Evolutionary conservation across 495 filamentous ascomycete genomes (phyloP).

Genomic region (Penicillium argentinense): DNA sequence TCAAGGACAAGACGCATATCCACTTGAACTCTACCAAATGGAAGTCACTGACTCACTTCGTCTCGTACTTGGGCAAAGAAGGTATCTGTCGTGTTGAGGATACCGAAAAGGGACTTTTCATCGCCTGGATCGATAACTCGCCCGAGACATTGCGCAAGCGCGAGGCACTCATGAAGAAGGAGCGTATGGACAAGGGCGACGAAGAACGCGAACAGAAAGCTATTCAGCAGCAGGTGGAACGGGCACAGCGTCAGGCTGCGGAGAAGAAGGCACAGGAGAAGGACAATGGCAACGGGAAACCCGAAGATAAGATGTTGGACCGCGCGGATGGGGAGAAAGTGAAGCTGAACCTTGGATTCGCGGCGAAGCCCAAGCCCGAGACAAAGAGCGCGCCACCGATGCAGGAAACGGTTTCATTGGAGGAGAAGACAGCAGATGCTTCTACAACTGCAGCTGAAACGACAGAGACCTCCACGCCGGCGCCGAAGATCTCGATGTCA

Average conservation of each 20-base stretch:
- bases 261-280: slow-evolving; percentile 47
- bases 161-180: slow-evolving; percentile 79
- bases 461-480: slow-evolving; percentile 16
- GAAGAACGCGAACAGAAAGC: slow-evolving; percentile 82
- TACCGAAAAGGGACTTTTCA: slow-evolving; percentile 77
- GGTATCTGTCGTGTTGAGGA: slow-evolving; percentile 86
- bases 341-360: slow-evolving; percentile 67
- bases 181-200: slow-evolving; percentile 82
- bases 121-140: slow-evolving; percentile 88
- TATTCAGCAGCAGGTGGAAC: slow-evolving; percentile 75
- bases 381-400: slow-evolving; percentile 29
- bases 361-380: slow-evolving; percentile 34
- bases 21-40: slow-evolving; percentile 94
- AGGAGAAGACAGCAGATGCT: slow-evolving; percentile 16
- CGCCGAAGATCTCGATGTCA: slow-evolving; percentile 55
- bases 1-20: slow-evolving; percentile 51
- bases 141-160: slow-evolving; percentile 77
- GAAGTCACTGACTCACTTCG: slow-evolving; percentile 83
- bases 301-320: slow-evolving; percentile 53
- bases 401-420: slow-evolving; percentile 18
- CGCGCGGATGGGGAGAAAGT: slow-evolving; percentile 81
- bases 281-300: slow-evolving; percentile 42
- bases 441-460: slow-evolving; percentile 15
- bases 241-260: slow-evolving; percentile 53
- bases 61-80: slow-evolving; percentile 77